phyloP scores from a whole-genome alignment of 306 rosid genomes.

The Prunus campanulata region DNA sequence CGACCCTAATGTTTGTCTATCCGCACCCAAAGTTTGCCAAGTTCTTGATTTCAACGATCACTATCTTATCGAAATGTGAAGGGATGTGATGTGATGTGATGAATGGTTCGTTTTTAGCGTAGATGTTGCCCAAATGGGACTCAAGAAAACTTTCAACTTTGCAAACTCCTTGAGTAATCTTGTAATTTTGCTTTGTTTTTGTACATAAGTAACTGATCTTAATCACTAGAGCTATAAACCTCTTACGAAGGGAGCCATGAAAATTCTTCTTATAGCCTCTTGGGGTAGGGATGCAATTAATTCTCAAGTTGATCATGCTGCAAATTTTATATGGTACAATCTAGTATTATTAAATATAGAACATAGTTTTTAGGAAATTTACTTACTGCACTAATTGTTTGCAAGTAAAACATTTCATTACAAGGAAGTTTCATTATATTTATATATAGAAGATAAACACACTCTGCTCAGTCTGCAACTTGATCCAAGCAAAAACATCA shows the following conservation, averaged over 20 bases:
- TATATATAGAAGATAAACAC: slow-evolving; percentile 7
- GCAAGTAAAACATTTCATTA: not conserved
- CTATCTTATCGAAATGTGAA: not conserved
- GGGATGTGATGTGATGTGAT: not conserved
- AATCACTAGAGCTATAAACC: accelerated
- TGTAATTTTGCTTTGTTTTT: too few species aligned
- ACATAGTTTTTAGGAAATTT: too few species aligned
- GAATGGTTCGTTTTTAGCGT: not conserved
- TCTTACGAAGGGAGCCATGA: too few species aligned
- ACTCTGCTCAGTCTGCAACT: slow-evolving; percentile 5
- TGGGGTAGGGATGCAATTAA: too few species aligned
- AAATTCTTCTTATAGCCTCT: too few species aligned
- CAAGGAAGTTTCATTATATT: not conserved
- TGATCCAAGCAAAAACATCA: not conserved
- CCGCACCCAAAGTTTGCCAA: not conserved
- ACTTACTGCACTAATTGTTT: not conserved
- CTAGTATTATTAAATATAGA: too few species aligned
- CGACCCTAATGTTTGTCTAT: too few species aligned
- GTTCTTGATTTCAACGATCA: not conserved
- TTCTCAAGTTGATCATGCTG: too few species aligned
- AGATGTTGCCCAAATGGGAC: not conserved
- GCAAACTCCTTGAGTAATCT: not conserved
- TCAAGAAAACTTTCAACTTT: not conserved
- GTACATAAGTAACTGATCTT: too few species aligned
- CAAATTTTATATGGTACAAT: too few species aligned